These are phyloP conservation scores for Paecilomyces sp. DNA, from an alignment of 2,329 filamentous ascomycete genomes.

Conservation along the genomic window DNA sequence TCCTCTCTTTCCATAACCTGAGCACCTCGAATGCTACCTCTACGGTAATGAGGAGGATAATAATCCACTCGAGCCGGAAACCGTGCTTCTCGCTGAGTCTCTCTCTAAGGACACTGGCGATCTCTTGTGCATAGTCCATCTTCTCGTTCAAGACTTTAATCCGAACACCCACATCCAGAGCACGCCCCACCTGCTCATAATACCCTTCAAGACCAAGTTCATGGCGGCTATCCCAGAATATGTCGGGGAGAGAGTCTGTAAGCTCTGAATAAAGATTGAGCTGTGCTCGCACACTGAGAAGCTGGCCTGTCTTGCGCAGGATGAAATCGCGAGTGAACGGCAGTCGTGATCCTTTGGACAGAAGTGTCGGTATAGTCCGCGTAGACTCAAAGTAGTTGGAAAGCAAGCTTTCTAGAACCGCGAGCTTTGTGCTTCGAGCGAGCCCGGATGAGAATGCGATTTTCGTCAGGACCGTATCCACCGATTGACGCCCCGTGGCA, in stretches of 20 bases:
- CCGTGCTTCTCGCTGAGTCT: constrained; percentile 86
- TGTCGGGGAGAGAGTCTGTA: constrained; percentile 87
- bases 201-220: constrained; percentile 89
- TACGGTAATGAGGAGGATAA: constrained; percentile 86
- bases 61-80: constrained; percentile 85
- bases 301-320: constrained; percentile 85
- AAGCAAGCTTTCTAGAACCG: constrained; percentile 78
- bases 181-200: constrained; percentile 86
- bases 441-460: constrained; percentile 95
- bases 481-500: constrained; percentile 23
- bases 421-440: constrained; percentile 86
- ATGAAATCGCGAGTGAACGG: constrained; percentile 70
- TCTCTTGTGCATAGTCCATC: constrained; percentile 96
- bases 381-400: constrained; percentile 82
- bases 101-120: constrained; percentile 80
- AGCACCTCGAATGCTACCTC: constrained; percentile 85
- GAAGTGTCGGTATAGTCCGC: constrained; percentile 67
- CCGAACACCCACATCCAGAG: constrained; percentile 82
- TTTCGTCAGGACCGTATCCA: constrained; percentile 72
- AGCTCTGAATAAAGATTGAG: constrained; percentile 96
- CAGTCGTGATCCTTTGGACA: constrained; percentile 60
- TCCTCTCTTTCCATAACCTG: constrained; percentile 60
- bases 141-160: constrained; percentile 92
- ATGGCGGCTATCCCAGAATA: constrained; percentile 90
- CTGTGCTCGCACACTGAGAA: constrained; percentile 81